Conservation (phyloP, 768 basidiomycete species). For the Boletus rubescentipes region DNA sequence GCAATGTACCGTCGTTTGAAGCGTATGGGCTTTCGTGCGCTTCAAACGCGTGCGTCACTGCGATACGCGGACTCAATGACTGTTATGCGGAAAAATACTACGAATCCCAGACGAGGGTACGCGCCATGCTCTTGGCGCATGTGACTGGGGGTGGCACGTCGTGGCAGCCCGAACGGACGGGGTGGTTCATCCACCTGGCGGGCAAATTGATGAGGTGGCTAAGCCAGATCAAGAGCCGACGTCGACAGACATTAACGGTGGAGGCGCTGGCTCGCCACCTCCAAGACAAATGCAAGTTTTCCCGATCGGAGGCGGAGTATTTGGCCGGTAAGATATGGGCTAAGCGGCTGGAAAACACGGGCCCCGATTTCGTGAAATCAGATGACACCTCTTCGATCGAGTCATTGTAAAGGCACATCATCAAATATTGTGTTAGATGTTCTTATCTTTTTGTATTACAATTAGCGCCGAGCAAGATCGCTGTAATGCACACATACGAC, state of each 20-base stretch:
- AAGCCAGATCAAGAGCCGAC: slow-evolving; percentile 11
- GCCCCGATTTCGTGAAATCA: slow-evolving; percentile 26
- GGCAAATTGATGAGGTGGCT: slow-evolving; percentile 21
- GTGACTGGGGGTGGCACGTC: slow-evolving; percentile 12
- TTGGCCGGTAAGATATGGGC: slow-evolving; percentile 26
- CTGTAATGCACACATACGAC: background rate
- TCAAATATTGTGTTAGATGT: background rate
- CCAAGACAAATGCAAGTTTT: slow-evolving; percentile 23
- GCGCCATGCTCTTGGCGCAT: slow-evolving; percentile 21
- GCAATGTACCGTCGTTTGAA: slow-evolving; percentile 34
- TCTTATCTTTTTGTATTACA: slow-evolving; percentile 10
- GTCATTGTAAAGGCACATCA: slow-evolving; percentile 1
- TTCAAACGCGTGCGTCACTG: slow-evolving; percentile 41
- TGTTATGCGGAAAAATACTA: slow-evolving; percentile 30
- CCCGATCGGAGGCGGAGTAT: slow-evolving; percentile 19
- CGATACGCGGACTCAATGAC: slow-evolving; percentile 27
- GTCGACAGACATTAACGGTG: slow-evolving; percentile 16
- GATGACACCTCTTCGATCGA: slow-evolving; percentile 14
- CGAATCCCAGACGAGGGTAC: slow-evolving; percentile 31
- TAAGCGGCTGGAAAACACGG: slow-evolving; percentile 17
- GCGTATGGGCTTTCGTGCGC: slow-evolving; percentile 20
- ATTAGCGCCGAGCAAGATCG: background rate
- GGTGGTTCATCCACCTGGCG: slow-evolving; percentile 27
- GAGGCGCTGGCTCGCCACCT: slow-evolving; percentile 23
- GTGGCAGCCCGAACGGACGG: slow-evolving; percentile 23